Base-by-base conservation (phyloP, 345 rosid genomes). In the Noccaea bulbosa region DNA sequence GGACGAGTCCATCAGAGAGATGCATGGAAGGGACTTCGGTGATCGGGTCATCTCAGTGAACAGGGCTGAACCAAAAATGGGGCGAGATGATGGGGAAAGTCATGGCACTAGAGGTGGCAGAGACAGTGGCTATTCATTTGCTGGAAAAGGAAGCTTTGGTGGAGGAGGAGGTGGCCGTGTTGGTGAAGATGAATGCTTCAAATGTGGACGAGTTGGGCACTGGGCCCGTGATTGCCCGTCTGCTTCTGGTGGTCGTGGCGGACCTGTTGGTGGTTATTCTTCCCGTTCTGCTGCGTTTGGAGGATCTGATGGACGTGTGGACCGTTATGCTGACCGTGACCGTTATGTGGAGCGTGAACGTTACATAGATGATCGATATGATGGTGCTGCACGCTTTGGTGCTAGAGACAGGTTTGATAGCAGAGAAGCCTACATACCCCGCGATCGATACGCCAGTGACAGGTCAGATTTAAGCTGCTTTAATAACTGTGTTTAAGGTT, bases 211-310 rank as follows among this genome's bases (percentile, higher is more conserved):
- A 44, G 72, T 62, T 17, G 99, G 99, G 32, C 99, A 95, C 38
- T 95, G 99, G 99, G 99, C 99, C 17, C 88, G 99, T 43, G 97
- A 92, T 69, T 95, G 99, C 65, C 96, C 98, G 30, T 81, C 96
- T 44, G 90, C 84, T 81, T 86, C 82, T 80, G 86, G 97, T 76
- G 91, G 86, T 56, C 86, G 97, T 63, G 96, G 88, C 45, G 88
- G 87, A 15, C 80, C 76, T 51, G 88, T 81, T n/a, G 84, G 89
- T 68, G 77, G 89, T 20, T 75, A 88, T 67, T 81, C 96, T 54
- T 87, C 93, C n/a, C 91, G 87, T 51, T 79, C 87, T 67, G 79
- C 85, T 67, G 62, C 56, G 1, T 87, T 80, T 78, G 90, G 93
- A 51, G 97, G 91, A 16, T 78, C 88, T 30, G 86, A 81, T 75